A percentile compares a stretch with the other conserved stretches of the same genome.
Evolutionary conservation across 2,329 filamentous ascomycete species (phyloP).

Genomic region (Ophiostoma populinum): DNA sequence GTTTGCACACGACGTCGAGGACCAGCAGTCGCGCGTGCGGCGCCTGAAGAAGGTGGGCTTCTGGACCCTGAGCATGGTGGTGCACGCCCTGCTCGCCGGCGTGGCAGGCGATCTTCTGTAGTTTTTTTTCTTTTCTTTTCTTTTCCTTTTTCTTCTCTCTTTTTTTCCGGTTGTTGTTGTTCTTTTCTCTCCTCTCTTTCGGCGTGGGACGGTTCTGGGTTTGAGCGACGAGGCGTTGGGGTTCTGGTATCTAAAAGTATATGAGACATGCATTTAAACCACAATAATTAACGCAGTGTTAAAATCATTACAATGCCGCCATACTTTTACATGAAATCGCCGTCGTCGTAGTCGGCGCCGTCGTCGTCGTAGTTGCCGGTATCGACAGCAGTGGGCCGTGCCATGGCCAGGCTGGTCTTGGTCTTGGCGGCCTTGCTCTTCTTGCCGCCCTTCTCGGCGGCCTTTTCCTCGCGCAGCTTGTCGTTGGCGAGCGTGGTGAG

Average conservation of each 20-base stretch:
- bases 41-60: slow-evolving; percentile 85
- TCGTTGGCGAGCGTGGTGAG: slow-evolving; percentile 88
- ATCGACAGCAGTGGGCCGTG: slow-evolving; percentile 45
- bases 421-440: slow-evolving; percentile 95
- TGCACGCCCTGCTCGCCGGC: slow-evolving; percentile 87
- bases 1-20: slow-evolving; percentile 78
- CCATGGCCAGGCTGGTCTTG: slow-evolving; percentile 65
- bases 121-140: neutral
- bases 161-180: neutral
- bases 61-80: slow-evolving; percentile 84
- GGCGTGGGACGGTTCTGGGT: too few species aligned
- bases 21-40: slow-evolving; percentile 70
- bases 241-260: neutral
- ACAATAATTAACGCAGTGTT: too few species aligned
- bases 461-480: slow-evolving; percentile 98
- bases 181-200: neutral
- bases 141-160: neutral
- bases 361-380: slow-evolving; percentile 58
- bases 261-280: neutral
- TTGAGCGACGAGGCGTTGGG: neutral
- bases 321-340: slow-evolving; percentile 60
- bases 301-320: too few species aligned
- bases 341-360: slow-evolving; percentile 58
- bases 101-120: slow-evolving; percentile 58
- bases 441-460: slow-evolving; percentile 82